Evolutionary conservation across 306 rosid genomes (phyloP), one percentile per base, ranked within the genome.

Genomic region (Quercus berberidifolia): DNA sequence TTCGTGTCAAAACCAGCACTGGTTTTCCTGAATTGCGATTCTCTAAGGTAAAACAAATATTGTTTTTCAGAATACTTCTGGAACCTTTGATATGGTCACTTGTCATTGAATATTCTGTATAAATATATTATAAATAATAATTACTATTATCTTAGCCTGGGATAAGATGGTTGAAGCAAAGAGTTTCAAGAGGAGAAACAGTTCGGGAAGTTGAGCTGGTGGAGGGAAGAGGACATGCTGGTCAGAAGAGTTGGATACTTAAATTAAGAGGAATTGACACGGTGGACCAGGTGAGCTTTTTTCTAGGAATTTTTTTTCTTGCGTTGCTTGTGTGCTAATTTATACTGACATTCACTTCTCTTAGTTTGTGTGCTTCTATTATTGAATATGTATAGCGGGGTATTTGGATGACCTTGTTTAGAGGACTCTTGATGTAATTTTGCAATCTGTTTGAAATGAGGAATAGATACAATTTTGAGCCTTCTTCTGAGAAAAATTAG

Each of bases 21-120:
- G 99, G 83, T 83, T 91, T 93, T 81, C 98, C 99, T 82, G 92
- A 91, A 83, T 76, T 95, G 73, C 90, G 97, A 6, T 90, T 95
- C 79, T 83, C 92, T 35, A 74, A 86, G 82, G 99, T 94, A 88
- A 56, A 70, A 71, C 54, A 49, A 56, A 64, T n/a, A 4, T 57
- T 38, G 25, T 55, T 70, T 20, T 80, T 59, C 15, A 51, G 49
- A 13, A 9, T 35, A 49, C 7, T 80, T 55, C 55, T 20, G 26
- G 67, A 60, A 60, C 35, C 20, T 46, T 43, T 26, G 33, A 54
- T 63, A 10, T 28, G 20, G 23, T 7, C 25, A 7, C 7, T 69
- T 46, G 21, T 52, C 49, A 15, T 64, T 60, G 84, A 72, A 55
- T 62, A 55, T 23, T 62, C 13, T 51, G n/a, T 13, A 41, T 10